A percentile compares a stretch with the other conserved stretches of the same genome.
phyloP scores from a whole-genome alignment of 768 basidiomycete species.

The Galerina sulciceps region DNA sequence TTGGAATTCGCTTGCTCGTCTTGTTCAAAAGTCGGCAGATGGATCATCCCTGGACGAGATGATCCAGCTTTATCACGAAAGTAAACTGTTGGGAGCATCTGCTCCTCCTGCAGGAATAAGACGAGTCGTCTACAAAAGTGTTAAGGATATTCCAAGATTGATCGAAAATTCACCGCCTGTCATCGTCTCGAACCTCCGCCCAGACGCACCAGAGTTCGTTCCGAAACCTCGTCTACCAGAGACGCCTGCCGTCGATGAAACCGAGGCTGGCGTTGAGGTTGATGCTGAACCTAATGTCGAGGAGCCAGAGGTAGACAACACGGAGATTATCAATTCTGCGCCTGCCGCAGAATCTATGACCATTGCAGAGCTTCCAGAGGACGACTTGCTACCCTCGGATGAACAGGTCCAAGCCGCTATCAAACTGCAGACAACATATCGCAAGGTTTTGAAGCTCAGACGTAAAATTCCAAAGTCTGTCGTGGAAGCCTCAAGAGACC shows the following conservation, averaged over 20 bases:
- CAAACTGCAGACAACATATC: constrained; percentile 13
- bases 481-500: constrained; percentile 8
- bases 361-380: constrained; percentile 11
- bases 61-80: constrained; percentile 23
- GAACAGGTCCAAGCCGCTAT: constrained; percentile 13
- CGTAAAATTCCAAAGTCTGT: constrained; percentile 9
- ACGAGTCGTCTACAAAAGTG: constrained; percentile 22
- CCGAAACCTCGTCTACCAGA: constrained; percentile 11
- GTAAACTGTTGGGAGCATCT: background rate
- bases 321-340: constrained; percentile 20
- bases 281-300: constrained; percentile 18
- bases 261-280: background rate
- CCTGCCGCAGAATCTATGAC: constrained; percentile 16
- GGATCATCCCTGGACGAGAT: constrained; percentile 24
- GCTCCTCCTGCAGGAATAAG: constrained; percentile 12
- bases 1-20: constrained; percentile 15
- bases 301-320: constrained; percentile 25
- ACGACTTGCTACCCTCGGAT: constrained; percentile 11
- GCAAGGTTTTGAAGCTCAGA: constrained; percentile 6
- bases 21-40: constrained; percentile 8
- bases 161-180: constrained; percentile 7
- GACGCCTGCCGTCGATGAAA: background rate
- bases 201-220: constrained; percentile 23
- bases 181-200: constrained; percentile 15
- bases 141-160: constrained; percentile 16